Evolutionary conservation across 305 asterid species (phyloP).

Genomic region (Andrographis paniculata): DNA sequence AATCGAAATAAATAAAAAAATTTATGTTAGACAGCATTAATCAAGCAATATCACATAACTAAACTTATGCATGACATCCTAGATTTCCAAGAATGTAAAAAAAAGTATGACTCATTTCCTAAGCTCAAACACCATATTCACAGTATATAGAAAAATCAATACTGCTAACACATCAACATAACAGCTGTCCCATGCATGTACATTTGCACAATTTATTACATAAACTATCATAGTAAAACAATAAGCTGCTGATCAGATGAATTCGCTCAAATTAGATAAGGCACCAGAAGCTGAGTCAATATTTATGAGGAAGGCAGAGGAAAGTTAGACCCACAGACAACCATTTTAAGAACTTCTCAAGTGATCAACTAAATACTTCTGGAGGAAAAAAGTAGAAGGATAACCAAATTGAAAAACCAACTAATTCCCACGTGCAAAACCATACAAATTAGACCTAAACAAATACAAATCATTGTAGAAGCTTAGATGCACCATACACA

Average conservation of each 20-base stretch:
- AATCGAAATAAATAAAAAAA: no score
- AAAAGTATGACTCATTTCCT: not conserved
- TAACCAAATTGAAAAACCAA: conserved; percentile 15
- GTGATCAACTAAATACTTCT: conserved; percentile 13
- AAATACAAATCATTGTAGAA: conserved; percentile 17
- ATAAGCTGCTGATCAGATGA: conserved; percentile 2
- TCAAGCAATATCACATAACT: no score
- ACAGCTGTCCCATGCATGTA: not conserved
- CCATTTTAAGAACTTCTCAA: conserved; percentile 17
- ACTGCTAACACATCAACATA: not conserved
- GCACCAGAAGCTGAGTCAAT: not conserved
- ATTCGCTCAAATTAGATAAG: conserved; percentile 7
- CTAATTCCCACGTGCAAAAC: conserved; percentile 23
- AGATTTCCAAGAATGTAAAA: no score
- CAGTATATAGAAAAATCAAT: conserved; percentile 3
- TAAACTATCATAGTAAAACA: not conserved
- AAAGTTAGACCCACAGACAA: conserved; percentile 6
- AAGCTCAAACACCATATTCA: not conserved
- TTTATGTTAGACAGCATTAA: no score
- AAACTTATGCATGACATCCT: no score
- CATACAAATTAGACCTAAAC: conserved; percentile 16
- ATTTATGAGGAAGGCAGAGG: not conserved
- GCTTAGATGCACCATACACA: conserved; percentile 19
- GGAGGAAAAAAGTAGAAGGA: conserved; percentile 9
- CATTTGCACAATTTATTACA: conserved; percentile 12